phyloP scores from a whole-genome alignment of 164 flowering plant species.

The Sextonia rubra region DNA sequence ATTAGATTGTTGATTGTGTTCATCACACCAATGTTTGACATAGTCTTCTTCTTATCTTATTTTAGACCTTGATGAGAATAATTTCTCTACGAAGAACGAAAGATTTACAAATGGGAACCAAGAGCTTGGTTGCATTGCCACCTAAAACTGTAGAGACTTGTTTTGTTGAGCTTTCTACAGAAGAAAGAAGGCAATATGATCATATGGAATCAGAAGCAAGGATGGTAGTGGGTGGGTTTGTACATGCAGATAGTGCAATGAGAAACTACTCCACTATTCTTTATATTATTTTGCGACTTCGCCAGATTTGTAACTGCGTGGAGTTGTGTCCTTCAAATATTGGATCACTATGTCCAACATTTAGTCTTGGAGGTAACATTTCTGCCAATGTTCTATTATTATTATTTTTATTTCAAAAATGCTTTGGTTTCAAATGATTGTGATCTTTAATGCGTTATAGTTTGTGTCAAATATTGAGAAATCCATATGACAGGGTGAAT shows the following conservation, averaged over 20 bases:
- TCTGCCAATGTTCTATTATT: not conserved
- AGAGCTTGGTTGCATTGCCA: slow-evolving; percentile 53
- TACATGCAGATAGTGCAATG: slow-evolving; percentile 34
- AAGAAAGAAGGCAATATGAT: slow-evolving; percentile 75
- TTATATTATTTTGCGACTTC: slow-evolving; percentile 63
- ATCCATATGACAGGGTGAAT: no score
- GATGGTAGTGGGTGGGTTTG: slow-evolving; percentile 36
- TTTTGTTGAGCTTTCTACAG: slow-evolving; percentile 58
- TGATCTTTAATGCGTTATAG: no score
- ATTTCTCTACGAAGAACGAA: slow-evolving; percentile 87
- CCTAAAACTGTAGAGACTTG: slow-evolving; percentile 69
- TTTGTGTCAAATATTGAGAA: no score
- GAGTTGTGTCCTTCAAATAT: slow-evolving; percentile 73
- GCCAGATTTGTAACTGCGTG: slow-evolving; percentile 68
- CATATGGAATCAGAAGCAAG: slow-evolving; percentile 65
- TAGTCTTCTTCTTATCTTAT: not conserved
- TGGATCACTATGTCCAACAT: slow-evolving; percentile 41
- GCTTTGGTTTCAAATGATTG: not conserved
- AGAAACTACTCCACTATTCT: slow-evolving; percentile 64
- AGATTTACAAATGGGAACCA: slow-evolving; percentile 22
- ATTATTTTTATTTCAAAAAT: no score
- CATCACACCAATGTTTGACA: no score
- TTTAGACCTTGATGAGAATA: slow-evolving; percentile 69
- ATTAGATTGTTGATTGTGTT: no score
- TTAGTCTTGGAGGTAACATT: slow-evolving; percentile 60